Conservation (phyloP, 2,329 filamentous ascomycete genomes). For the Aspergillus fijiensis region DNA sequence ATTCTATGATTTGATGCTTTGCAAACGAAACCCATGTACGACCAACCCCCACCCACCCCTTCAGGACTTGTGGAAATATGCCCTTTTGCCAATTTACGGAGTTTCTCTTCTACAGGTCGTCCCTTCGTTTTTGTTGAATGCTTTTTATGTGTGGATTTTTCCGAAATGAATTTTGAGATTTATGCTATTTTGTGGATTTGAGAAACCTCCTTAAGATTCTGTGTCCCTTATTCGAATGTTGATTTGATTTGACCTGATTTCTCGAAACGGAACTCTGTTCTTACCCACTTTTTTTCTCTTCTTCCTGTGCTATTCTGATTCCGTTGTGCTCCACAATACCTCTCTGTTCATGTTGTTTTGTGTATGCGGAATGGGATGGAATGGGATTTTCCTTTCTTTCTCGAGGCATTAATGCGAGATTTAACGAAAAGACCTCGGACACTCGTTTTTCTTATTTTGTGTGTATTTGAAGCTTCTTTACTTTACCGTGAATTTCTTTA, state of each 20-base stretch:
- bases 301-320: neutral
- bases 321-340: neutral
- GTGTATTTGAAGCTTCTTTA: neutral
- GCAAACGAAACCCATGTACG: conserved; percentile 18
- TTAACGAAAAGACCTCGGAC: neutral
- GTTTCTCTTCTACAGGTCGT: conserved; percentile 21
- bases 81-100: conserved; percentile 12
- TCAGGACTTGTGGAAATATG: conserved; percentile 16
- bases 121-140: conserved; percentile 10
- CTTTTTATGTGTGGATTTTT: conserved; percentile 17
- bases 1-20: conserved; percentile 6
- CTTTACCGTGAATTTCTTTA: neutral
- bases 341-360: neutral
- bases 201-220: neutral
- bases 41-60: conserved; percentile 7
- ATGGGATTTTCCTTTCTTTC: neutral
- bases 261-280: neutral
- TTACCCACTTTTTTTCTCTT: neutral
- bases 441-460: neutral
- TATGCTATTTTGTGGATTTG: conserved; percentile 4
- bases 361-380: neutral
- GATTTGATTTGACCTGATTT: neutral
- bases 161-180: neutral
- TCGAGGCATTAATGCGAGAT: neutral
- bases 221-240: neutral